Conservation (phyloP, 306 rosid genomes). For the Rosa multiflora region DNA sequence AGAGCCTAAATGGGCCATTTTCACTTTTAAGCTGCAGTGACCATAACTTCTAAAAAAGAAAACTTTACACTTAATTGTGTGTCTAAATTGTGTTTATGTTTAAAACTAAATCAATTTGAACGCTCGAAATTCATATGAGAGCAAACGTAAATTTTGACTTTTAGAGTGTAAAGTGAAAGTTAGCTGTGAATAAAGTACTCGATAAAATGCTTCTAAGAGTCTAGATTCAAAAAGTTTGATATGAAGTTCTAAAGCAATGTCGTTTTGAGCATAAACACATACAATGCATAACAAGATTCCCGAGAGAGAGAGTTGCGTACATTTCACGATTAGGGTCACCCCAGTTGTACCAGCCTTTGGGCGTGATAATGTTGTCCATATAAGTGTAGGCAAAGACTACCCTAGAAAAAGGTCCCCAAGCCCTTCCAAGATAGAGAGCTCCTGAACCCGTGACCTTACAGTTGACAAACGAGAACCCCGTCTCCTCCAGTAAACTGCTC, state of each 20-base stretch:
- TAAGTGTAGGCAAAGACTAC: constrained; percentile 85
- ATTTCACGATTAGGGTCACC: constrained; percentile 92
- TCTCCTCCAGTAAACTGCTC: constrained; percentile 70
- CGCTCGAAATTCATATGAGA: no score
- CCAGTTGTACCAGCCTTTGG: constrained; percentile 99
- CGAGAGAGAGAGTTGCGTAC: constrained; percentile 31
- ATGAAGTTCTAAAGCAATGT: background rate
- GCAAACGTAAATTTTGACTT: background rate
- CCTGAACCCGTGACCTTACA: constrained; percentile 99
- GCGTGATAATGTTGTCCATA: constrained; percentile 96
- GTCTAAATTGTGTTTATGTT: background rate
- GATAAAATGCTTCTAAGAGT: background rate
- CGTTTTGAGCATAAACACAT: background rate
- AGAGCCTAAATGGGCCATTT: background rate
- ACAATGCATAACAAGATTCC: background rate
- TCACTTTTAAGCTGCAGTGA: background rate
- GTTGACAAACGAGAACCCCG: constrained; percentile 93
- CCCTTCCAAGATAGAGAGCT: constrained; percentile 93
- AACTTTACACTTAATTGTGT: background rate
- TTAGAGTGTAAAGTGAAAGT: background rate
- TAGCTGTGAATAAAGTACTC: background rate
- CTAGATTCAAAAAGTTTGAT: no score
- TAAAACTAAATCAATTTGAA: background rate
- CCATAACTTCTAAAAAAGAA: background rate
- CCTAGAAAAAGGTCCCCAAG: constrained; percentile 97